phyloP scores from a whole-genome alignment of 495 filamentous ascomycete species.

The Xylaria palmicola region DNA sequence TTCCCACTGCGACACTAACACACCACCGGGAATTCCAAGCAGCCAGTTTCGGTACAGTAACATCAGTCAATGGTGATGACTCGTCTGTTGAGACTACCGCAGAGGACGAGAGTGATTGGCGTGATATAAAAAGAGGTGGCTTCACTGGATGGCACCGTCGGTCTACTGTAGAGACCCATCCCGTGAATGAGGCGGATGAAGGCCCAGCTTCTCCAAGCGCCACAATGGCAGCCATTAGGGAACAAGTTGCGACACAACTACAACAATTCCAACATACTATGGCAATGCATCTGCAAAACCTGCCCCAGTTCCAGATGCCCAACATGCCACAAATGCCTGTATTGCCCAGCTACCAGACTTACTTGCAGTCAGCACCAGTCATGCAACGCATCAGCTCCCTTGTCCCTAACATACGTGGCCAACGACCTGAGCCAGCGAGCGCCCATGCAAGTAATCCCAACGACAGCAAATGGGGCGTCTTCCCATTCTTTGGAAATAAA shows the following conservation, averaged over 20 bases:
- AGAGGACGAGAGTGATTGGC: slow-evolving; percentile 38
- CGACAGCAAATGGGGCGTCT: slow-evolving; percentile 68
- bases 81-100: slow-evolving; percentile 34
- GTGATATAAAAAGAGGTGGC: slow-evolving; percentile 38
- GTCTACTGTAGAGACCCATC: slow-evolving; percentile 12
- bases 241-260: slow-evolving; percentile 73
- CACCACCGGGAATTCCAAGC: slow-evolving; percentile 35
- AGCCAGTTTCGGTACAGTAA: slow-evolving; percentile 32
- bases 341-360: slow-evolving; percentile 70
- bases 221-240: slow-evolving; percentile 69
- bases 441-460: slow-evolving; percentile 44
- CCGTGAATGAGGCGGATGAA: slow-evolving; percentile 30
- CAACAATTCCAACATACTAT: slow-evolving; percentile 43
- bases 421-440: slow-evolving; percentile 40
- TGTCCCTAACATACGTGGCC: slow-evolving; percentile 56
- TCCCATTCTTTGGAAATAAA: slow-evolving; percentile 46
- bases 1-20: slow-evolving; percentile 41
- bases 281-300: slow-evolving; percentile 35
- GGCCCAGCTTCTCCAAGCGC: slow-evolving; percentile 56
- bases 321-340: slow-evolving; percentile 61
- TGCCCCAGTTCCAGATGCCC: slow-evolving; percentile 60
- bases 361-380: slow-evolving; percentile 52
- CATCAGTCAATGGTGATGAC: slow-evolving; percentile 39
- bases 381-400: slow-evolving; percentile 73
- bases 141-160: slow-evolving; percentile 29